Base-by-base conservation (phyloP, 805 yeast genomes). In the Suhomyces sp. region DNA sequence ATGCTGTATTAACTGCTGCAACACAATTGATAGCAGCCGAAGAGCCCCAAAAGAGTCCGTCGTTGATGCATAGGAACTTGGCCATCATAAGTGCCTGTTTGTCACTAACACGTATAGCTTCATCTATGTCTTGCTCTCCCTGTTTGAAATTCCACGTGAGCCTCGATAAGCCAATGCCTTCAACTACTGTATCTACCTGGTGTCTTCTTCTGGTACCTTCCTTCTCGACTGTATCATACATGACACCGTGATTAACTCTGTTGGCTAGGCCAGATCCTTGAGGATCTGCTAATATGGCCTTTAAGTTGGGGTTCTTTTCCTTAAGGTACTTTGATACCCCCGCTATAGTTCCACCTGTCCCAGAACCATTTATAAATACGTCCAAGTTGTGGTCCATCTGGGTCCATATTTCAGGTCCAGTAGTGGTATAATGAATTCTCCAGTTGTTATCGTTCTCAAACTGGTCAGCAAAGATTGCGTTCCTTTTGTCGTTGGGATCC, bases 131-230 rank as follows among this genome's bases (percentile, higher is more conserved):
- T 1, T 68, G 64, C 60, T 88, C 90, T 1, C 90, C 98, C 48
- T 78, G 80, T 46, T 77, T 70, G 67, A 93, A 89, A 67, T 93
- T 93, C 62, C 81, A 80, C 0, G 99, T 93, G 24, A 94, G 73
- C 57, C 99, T 76, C 61, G 90, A 94, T 53, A 93, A 71, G 0
- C 99, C 99, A 27, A 93, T 87, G 0, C 99, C 99, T 69, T 93
- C 99, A 3, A 93, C 86, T 1, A 92, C 64, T 0, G 98, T 94
- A 68, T 93, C 99, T 1, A 93, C 98, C 70, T 93, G 99, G 68
- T 94, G 98, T 60, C 99, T 76, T 64, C 97, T 79, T 60, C 98
- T 77, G 0, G 94, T 88, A 1, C 99, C 99, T 71, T 93, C 99
- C 58, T 81, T 85, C 68, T 93, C 99, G 6, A 83, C 91, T 2